These are phyloP conservation scores for Tillandsia leiboldiana DNA, from an alignment of 176 grass and related monocot genomes.

Conservation along the genomic window DNA sequence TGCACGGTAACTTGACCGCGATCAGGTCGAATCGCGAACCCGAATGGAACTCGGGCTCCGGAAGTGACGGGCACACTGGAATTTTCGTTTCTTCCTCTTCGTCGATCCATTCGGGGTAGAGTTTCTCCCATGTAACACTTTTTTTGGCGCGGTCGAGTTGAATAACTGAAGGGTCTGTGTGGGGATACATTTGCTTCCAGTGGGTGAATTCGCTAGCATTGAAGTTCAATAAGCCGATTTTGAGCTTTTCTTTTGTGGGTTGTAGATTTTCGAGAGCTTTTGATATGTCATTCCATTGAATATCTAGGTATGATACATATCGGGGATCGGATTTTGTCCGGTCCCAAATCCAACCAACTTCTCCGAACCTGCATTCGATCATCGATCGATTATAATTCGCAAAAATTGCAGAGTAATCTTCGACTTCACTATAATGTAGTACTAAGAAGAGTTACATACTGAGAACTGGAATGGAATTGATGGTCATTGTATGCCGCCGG, in stretches of 20 bases:
- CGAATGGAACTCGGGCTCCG: slow-evolving; percentile 17
- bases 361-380: slow-evolving; percentile 27
- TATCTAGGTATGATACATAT: slow-evolving; percentile 23
- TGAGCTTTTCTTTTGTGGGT: background rate
- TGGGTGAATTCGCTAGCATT: slow-evolving; percentile 31
- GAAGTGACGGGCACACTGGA: slow-evolving; percentile 42
- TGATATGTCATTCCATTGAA: slow-evolving; percentile 43
- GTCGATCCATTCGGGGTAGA: slow-evolving; percentile 71
- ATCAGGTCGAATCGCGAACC: slow-evolving; percentile 37
- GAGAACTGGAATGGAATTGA: background rate
- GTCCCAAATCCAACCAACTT: slow-evolving; percentile 27
- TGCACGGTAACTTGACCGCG: slow-evolving; percentile 58
- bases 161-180: slow-evolving; percentile 17
- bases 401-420: background rate
- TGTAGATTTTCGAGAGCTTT: background rate
- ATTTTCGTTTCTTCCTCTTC: slow-evolving; percentile 30
- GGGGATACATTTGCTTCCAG: slow-evolving; percentile 25
- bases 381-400: background rate
- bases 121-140: slow-evolving; percentile 39
- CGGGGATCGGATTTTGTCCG: slow-evolving; percentile 7
- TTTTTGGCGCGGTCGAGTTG: slow-evolving; percentile 26
- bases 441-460: slow-evolving; percentile 5
- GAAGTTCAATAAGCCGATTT: slow-evolving; percentile 64
- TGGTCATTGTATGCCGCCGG: slow-evolving; percentile 14
- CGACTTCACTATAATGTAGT: background rate